Base-by-base conservation (phyloP, 2,329 filamentous ascomycete species). In the Calonectria pseudoreteaudii region DNA sequence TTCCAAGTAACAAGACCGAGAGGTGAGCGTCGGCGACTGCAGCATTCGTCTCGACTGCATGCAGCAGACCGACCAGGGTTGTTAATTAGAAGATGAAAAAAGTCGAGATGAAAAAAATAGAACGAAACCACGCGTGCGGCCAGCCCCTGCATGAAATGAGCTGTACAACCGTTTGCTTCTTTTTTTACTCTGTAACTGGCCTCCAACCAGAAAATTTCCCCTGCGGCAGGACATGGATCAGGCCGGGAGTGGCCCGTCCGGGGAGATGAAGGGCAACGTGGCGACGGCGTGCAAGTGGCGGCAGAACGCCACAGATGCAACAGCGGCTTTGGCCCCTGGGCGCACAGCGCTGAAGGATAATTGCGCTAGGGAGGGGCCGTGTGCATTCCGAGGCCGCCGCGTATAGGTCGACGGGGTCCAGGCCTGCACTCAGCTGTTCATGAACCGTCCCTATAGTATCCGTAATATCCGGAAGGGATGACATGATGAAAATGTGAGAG, bases 121-220 rank as follows among this genome's bases (percentile, higher is more conserved):
- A 72, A 50, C 53, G 49, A 50, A 28, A 26, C 26, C 26, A 16
- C 30, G 20, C n/a, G 11, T 34, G 30, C 41, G 34, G 56, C 56
- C 56, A 23, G 50, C 71, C 67, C 71, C 71, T 73, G 71, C 71
- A 73, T 73, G 71, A 73, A 70, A 73, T 73, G 66, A 70, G 62
- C 38, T 67, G 71, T 66, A 47, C 60, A 62, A 73, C 71, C 50
- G 34, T 52, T 70, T 65, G 30, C 26, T 72, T 52, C 23, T 60
- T 72, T 67, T 62, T 64, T 47, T 56, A 62, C 52, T 52, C 31
- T 30, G 41, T 18, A 44, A 62, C 60, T 41, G 38, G 58, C 23
- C 44, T 62, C 34, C 38, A 20, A 41, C n/a, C n/a, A 64, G 53
- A 50, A 58, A 58, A 30, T 52, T 66, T 60, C 36, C 31, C 53